phyloP scores from a whole-genome alignment of 2,329 filamentous ascomycete species.

The Alternaria metachromatica region DNA sequence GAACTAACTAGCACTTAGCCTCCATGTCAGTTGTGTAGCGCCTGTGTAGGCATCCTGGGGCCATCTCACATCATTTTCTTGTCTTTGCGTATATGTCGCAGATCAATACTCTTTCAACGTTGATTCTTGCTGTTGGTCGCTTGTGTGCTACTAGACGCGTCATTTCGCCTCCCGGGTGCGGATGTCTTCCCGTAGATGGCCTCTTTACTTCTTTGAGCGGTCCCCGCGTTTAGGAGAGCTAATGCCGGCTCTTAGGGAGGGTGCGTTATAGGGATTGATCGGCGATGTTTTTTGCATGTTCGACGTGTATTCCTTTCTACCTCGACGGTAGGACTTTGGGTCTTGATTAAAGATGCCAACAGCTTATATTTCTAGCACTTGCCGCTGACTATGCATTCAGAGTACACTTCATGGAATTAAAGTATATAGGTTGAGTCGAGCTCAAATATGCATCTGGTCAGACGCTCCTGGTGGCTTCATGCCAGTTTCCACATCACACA shows the following conservation, averaged over 20 bases:
- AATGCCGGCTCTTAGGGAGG: background rate
- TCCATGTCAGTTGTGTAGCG: background rate
- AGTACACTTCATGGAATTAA: no score
- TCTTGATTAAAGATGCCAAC: no score
- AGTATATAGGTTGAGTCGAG: no score
- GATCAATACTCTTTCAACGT: background rate
- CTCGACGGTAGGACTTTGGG: no score
- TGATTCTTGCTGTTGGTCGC: background rate
- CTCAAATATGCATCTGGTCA: no score
- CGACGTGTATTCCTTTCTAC: background rate
- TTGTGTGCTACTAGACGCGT: slow-evolving; percentile 5
- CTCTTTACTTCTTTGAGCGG: slow-evolving; percentile 14
- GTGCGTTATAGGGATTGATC: background rate
- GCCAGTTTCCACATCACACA: no score
- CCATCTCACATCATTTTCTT: background rate
- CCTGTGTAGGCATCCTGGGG: background rate
- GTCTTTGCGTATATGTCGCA: background rate
- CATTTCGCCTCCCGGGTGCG: slow-evolving; percentile 11
- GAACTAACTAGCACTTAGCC: background rate
- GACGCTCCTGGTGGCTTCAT: no score
- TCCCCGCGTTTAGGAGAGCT: slow-evolving; percentile 12
- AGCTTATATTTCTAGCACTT: no score
- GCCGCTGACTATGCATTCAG: no score
- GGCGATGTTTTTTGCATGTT: background rate
- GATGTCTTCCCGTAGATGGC: slow-evolving; percentile 8